Conservation (phyloP, 192 early-diverging fungal species). For the Cladochytrium replicatum region DNA sequence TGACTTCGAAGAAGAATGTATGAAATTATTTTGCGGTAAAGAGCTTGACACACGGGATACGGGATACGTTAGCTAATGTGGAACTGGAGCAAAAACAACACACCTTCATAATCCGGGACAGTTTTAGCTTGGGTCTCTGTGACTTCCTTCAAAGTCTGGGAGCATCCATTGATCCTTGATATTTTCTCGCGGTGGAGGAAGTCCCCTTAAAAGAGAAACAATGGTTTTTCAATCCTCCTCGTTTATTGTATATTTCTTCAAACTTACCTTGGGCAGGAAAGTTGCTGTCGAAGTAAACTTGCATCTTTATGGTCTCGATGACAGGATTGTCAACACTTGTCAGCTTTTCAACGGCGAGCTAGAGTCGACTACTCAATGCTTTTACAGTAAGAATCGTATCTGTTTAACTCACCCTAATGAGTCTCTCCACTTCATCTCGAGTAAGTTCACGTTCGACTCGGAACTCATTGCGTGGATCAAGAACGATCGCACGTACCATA, state of each 20-base stretch:
- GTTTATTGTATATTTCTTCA: too few relatives aligned
- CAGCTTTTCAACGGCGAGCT: constrained; percentile 41
- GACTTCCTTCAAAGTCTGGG: constrained; percentile 36
- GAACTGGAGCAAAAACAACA: neutral
- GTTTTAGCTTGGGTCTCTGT: constrained; percentile 35
- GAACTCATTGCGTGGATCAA: constrained; percentile 45
- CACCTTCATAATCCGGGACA: constrained; percentile 41
- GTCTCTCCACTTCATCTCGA: constrained; percentile 39
- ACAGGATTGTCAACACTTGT: constrained; percentile 23
- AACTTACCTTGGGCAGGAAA: constrained; percentile 45
- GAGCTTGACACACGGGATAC: constrained; percentile 9
- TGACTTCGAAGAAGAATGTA: constrained; percentile 41
- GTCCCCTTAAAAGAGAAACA: constrained; percentile 24
- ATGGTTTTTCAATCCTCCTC: neutral
- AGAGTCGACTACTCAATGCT: neutral
- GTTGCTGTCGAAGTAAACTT: constrained; percentile 55
- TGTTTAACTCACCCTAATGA: constrained; percentile 31
- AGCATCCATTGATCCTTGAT: constrained; percentile 27
- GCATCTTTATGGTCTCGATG: constrained; percentile 45
- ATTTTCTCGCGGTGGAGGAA: constrained; percentile 46
- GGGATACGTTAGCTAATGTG: neutral
- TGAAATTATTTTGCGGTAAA: constrained; percentile 49
- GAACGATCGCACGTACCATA: constrained; percentile 44
- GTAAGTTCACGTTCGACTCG: constrained; percentile 39
- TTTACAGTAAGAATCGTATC: neutral